Conservation (phyloP, 2,329 filamentous ascomycete genomes). For the Talaromyces sp. region DNA sequence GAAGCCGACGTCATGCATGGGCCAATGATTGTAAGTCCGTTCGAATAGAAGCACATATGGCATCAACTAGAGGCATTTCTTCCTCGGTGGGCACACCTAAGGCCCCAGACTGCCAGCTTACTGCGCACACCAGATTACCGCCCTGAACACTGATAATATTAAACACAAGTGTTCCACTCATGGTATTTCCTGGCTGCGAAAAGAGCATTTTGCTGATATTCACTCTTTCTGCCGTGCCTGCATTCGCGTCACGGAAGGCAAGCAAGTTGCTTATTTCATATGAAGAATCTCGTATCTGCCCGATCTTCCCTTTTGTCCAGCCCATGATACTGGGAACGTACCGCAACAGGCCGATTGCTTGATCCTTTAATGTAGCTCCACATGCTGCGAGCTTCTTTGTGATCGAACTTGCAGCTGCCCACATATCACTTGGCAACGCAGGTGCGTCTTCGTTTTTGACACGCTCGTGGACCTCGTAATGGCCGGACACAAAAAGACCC, state of each 20-base stretch:
- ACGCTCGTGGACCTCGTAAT: conserved; percentile 29
- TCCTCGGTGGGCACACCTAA: conserved; percentile 42
- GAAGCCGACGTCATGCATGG: too few relatives aligned
- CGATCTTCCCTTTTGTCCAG: conserved; percentile 46
- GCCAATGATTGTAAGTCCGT: conserved; percentile 11
- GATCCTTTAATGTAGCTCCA: conserved; percentile 38
- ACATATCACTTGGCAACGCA: conserved; percentile 32
- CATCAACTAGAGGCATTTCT: conserved; percentile 15
- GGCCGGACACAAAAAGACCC: conserved; percentile 39
- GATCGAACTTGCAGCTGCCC: conserved; percentile 36
- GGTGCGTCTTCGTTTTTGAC: background rate
- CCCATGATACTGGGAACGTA: conserved; percentile 44
- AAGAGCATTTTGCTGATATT: conserved; percentile 46
- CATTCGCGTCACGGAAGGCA: conserved; percentile 37
- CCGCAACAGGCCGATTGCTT: conserved; percentile 47
- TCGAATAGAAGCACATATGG: conserved; percentile 16
- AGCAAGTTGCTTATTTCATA: conserved; percentile 53
- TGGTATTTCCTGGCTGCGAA: conserved; percentile 47
- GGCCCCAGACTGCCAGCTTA: conserved; percentile 50
- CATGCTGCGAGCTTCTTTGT: conserved; percentile 37
- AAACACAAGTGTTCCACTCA: conserved; percentile 43
- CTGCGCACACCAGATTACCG: conserved; percentile 41
- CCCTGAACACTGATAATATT: conserved; percentile 46
- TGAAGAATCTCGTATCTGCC: conserved; percentile 42
- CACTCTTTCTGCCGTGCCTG: conserved; percentile 1